These are phyloP conservation scores for Cutaneotrichosporon sp. DNA, from an alignment of 1,284 basidiomycete species.

Conservation along the genomic window DNA sequence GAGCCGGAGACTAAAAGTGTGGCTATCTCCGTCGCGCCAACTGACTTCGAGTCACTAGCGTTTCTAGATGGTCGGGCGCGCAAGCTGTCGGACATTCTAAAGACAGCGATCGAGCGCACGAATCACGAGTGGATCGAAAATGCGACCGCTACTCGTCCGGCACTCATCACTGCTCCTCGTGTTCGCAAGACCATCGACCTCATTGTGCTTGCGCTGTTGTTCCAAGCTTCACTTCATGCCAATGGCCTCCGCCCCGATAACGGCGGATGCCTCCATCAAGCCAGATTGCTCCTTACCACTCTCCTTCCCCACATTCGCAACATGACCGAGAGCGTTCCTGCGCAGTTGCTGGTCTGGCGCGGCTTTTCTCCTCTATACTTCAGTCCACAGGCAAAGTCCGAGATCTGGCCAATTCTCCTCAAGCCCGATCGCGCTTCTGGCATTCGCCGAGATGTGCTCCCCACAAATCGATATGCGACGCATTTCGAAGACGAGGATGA, in stretches of 20 bases:
- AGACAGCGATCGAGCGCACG: slow-evolving; percentile 58
- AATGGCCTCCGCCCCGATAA: slow-evolving; percentile 56
- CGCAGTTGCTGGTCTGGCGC: slow-evolving; percentile 54
- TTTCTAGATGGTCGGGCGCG: slow-evolving; percentile 54
- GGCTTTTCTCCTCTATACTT: slow-evolving; percentile 62
- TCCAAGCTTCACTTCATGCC: slow-evolving; percentile 61
- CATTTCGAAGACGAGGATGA: slow-evolving; percentile 6
- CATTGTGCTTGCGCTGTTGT: slow-evolving; percentile 60
- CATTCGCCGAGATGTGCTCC: slow-evolving; percentile 58
- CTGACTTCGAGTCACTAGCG: slow-evolving; percentile 40
- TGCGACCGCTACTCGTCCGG: slow-evolving; percentile 8
- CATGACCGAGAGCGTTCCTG: slow-evolving; percentile 15
- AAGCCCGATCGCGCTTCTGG: slow-evolving; percentile 62
- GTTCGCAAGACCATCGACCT: slow-evolving; percentile 65
- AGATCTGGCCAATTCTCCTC: slow-evolving; percentile 58
- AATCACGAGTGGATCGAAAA: slow-evolving; percentile 53
- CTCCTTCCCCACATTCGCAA: slow-evolving; percentile 17
- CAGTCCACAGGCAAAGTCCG: slow-evolving; percentile 26
- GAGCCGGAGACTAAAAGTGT: not conserved
- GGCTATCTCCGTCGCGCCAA: not conserved
- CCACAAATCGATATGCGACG: slow-evolving; percentile 17
- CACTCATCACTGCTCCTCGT: slow-evolving; percentile 55
- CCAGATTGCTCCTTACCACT: slow-evolving; percentile 14
- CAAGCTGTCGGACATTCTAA: slow-evolving; percentile 61
- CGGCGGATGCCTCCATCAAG: slow-evolving; percentile 14